Base-by-base conservation (phyloP, 2,329 filamentous ascomycete species). In the Talaromyces verruculosus region DNA sequence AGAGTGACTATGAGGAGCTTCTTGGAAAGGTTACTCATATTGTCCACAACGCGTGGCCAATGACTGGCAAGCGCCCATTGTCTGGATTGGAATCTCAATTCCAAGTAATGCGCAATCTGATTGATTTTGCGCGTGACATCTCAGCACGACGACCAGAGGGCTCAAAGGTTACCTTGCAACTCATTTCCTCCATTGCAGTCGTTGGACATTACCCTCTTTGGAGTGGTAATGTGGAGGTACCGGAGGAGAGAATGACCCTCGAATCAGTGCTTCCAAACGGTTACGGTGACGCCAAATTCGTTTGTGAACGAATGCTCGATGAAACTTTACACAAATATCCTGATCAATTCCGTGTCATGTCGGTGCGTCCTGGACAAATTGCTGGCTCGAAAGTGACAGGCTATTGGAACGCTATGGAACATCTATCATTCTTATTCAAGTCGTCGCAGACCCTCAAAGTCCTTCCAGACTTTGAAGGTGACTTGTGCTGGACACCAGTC, bases 351-450 rank as follows among this genome's bases (percentile, higher is more conserved):
- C 78, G 77, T 17, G 67, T 81, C 0, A 81, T 79, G 74, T 73
- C 72, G 0, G 79, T 83, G 0, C 78, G 85, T 0, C 74, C 81
- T 0, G 85, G 83, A 0, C 85, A 88, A 71, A 83, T 88, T 47
- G 77, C 84, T 0, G 85, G 85, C 0, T 83, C 80, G 0, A 79
- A 70, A 2, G 76, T 65, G 0, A 85, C 74, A 63, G 85, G 84
- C 0, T 82, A 81, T 69, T 88, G 85, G 85, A 87, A 87, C 68
- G 74, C 79, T 0, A 76, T 78, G 33, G 84, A 87, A 69, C 83
- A 86, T 67, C 73, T 86, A 13, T 70, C 76, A 0, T 84, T 84
- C 67, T 65, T 87, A 25, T 70, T 85, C 61, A 85, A 85, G 71
- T 83, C 81, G 0, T 79, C 81, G 0, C 82, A 86, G 68, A 80